These are phyloP conservation scores for Pisolithus microcarpus DNA, from an alignment of 768 basidiomycete species.

Conservation along the genomic window DNA sequence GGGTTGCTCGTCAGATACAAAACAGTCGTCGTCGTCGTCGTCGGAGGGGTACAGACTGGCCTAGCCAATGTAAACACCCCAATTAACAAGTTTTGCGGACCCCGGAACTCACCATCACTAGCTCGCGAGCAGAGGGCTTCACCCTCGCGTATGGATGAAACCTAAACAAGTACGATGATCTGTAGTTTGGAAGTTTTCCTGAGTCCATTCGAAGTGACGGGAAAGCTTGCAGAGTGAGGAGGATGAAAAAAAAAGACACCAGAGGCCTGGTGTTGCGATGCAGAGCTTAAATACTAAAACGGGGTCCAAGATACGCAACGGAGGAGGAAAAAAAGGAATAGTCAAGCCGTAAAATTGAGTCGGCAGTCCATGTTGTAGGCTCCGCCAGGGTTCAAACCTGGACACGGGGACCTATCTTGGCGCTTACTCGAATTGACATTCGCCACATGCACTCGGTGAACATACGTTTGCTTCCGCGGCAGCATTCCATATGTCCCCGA, in stretches of 20 bases:
- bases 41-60: neutral
- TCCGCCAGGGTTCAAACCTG: too few species aligned
- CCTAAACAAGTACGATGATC: slow-evolving; percentile 6
- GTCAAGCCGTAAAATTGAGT: neutral
- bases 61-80: neutral
- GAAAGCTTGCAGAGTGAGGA: neutral
- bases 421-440: too few species aligned
- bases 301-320: neutral
- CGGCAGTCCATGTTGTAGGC: neutral
- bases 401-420: too few species aligned
- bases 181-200: slow-evolving; percentile 5
- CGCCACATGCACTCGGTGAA: too few species aligned
- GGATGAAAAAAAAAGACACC: neutral
- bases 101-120: neutral
- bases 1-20: neutral
- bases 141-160: slow-evolving; percentile 10
- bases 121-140: slow-evolving; percentile 3
- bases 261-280: neutral
- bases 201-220: neutral
- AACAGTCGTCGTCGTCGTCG: neutral
- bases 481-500: too few species aligned
- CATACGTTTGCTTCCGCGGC: too few species aligned
- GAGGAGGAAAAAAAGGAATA: neutral
- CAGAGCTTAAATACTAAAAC: slow-evolving; percentile 1
- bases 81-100: neutral